A percentile compares a stretch with the other conserved stretches of the same genome.
These are phyloP conservation scores for Agaricus blazei DNA, from an alignment of 768 basidiomycete species.

Conservation along the genomic window DNA sequence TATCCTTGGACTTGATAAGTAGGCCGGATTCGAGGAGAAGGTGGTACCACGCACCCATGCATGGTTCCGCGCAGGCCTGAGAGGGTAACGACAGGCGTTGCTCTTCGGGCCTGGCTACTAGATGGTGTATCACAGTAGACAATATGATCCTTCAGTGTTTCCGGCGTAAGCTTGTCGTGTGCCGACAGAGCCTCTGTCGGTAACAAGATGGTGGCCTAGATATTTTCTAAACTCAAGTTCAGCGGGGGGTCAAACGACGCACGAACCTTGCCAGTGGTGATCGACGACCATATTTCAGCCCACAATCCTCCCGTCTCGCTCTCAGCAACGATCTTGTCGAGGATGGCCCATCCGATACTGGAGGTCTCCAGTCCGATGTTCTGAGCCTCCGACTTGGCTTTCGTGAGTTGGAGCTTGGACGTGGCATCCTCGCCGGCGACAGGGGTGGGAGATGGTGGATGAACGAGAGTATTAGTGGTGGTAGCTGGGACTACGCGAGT, in stretches of 20 bases:
- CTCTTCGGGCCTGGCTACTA: slow-evolving; percentile 27
- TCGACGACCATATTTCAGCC: slow-evolving; percentile 60
- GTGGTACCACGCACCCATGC: slow-evolving; percentile 40
- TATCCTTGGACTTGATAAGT: slow-evolving; percentile 16
- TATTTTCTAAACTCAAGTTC: not conserved
- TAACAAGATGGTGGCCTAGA: slow-evolving; percentile 74
- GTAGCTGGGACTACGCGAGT: slow-evolving; percentile 47
- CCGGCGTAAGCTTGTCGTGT: slow-evolving; percentile 56
- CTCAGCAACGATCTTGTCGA: slow-evolving; percentile 60
- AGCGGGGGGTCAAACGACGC: not conserved
- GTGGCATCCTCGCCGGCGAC: slow-evolving; percentile 45
- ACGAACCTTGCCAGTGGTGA: slow-evolving; percentile 65
- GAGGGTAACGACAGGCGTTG: slow-evolving; percentile 61
- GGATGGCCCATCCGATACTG: slow-evolving; percentile 65
- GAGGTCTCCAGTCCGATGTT: slow-evolving; percentile 60
- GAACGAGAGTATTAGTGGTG: slow-evolving; percentile 45
- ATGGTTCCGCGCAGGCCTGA: slow-evolving; percentile 79
- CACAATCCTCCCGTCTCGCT: slow-evolving; percentile 56
- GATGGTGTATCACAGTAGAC: slow-evolving; percentile 50
- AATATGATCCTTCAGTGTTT: slow-evolving; percentile 83
- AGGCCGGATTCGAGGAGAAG: too few relatives aligned
- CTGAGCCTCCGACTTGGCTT: slow-evolving; percentile 70
- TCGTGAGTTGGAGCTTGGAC: slow-evolving; percentile 65
- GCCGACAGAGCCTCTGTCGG: slow-evolving; percentile 57
- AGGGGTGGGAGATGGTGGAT: slow-evolving; percentile 38